Evolutionary conservation across 2,329 filamentous ascomycete genomes (phyloP), one percentile per base, ranked within the genome.

Genomic region (Botrytis hyacinthi): DNA sequence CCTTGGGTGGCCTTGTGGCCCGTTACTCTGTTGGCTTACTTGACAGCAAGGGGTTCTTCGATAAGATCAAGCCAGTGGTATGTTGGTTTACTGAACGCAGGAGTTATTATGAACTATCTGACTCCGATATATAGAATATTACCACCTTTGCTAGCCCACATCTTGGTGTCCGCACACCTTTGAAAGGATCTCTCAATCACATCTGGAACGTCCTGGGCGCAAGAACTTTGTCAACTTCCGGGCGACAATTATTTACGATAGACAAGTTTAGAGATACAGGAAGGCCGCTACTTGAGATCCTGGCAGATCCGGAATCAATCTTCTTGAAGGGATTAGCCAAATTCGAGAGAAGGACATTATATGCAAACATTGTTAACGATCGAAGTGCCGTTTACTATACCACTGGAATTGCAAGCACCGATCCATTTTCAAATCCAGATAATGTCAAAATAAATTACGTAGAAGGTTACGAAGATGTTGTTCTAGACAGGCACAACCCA

Each of bases 131-230:
- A 14, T 75, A 92, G 88, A 98, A 97, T 85, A 98, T 98, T 83
- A 93, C 92, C 3, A 97, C 95, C 1, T 98, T 98, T 82, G 95
- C 93, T 8, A 91, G 92, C 46, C 95, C 93, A 37, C 93, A 95
- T 82, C 86, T 95, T 12, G 93, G 93, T n/a, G 92, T 92, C 1
- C 86, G 92, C 68, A 89, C 90, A 1, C 92, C 93, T 1, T 83
- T 90, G 61, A 88, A 87, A 65, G 92, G 92, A 26, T 87, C 87
- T 83, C 85, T 87, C 73, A 90, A 89, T 80, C 88, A 87, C 80
- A 84, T 92, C 73, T 98, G 86, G 90, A 98, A 98, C 80, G 88
- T 92, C n/a, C 82, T 98, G 5, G 95, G 94, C 62, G 91, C 94
- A 1, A 87, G 92, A 73, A 94, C 92, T 0, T 83, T 98, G 8